Base-by-base conservation (phyloP, 345 rosid species). In the Conringia planisiliqua region DNA sequence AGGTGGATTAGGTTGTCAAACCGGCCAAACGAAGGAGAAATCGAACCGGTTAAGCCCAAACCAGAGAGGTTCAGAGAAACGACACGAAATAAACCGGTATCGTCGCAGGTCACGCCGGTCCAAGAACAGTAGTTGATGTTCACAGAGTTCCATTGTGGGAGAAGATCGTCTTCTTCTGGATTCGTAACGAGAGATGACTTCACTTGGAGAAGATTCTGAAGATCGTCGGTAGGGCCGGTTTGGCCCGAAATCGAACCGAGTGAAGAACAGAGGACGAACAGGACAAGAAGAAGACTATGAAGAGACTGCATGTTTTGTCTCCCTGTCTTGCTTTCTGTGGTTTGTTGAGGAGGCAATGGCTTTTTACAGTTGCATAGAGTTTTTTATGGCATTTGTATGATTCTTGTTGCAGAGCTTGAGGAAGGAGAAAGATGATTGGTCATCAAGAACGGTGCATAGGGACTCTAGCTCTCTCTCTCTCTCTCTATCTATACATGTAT, bases 1-100 rank as follows among this genome's bases (percentile, higher is more conserved):
- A 95, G 97, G 81, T 90, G 92, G 87, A 85, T 77, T 71, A 95
- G 91, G 87, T 86, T 84, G 30, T 46, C 71, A 29, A 95, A 80
- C 62, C 83, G 87, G 64, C 90, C 88, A 35, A 95, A 76, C 11
- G 85, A 80, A 0, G 94, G 86, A 13, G 98, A 82, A 40, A 95
- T 65, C 8, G 91, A 82, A 26, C 99, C 99, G 63, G 78, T 72
- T 56, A 95, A 79, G 2, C 87, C 82, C 14, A 85, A 82, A 47
- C 73, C 89, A 26, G 97, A 85, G 0, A 92, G 88, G 73, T 90
- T 92, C 3, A 95, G 81, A 18, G 82, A 80, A 77, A 80, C 78
- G 6, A 87, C 93, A 6, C 62, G 84, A 2, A 78, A 27, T 14
- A 83, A 74, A 69, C 75, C 80, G 78, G 62, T 68, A 36, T 38